Conservation (phyloP, 2,329 filamentous ascomycete genomes). For the Paraconiothyrium brasiliense region DNA sequence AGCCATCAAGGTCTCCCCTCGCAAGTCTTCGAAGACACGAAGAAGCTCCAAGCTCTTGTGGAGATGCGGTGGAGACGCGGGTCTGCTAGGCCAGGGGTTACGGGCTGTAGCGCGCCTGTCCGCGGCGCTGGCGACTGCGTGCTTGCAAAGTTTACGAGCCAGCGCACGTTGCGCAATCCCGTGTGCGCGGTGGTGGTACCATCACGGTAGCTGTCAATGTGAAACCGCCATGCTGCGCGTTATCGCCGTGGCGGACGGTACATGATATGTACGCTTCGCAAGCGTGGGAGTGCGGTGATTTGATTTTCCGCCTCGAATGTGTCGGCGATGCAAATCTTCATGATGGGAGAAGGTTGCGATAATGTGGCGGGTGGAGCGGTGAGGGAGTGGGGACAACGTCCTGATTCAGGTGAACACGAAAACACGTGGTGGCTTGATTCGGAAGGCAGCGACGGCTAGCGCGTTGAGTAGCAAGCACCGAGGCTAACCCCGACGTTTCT, state of each 20-base stretch:
- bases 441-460: neutral
- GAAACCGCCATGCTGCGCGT: neutral
- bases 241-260: neutral
- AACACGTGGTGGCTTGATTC: constrained; percentile 1
- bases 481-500: neutral
- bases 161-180: neutral
- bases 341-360: neutral
- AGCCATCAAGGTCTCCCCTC: neutral
- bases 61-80: neutral
- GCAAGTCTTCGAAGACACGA: neutral
- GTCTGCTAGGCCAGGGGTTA: neutral
- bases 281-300: neutral
- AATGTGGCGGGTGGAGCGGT: neutral
- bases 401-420: constrained; percentile 1
- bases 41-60: neutral
- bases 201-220: neutral
- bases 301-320: neutral
- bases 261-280: neutral
- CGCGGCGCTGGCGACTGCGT: neutral
- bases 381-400: neutral
- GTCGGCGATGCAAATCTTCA: neutral
- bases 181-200: neutral
- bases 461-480: neutral
- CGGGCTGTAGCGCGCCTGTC: neutral
- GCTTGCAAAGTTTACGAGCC: neutral